These are phyloP conservation scores for Epichloe baconii DNA, from an alignment of 2,329 filamentous ascomycete genomes.

Conservation along the genomic window DNA sequence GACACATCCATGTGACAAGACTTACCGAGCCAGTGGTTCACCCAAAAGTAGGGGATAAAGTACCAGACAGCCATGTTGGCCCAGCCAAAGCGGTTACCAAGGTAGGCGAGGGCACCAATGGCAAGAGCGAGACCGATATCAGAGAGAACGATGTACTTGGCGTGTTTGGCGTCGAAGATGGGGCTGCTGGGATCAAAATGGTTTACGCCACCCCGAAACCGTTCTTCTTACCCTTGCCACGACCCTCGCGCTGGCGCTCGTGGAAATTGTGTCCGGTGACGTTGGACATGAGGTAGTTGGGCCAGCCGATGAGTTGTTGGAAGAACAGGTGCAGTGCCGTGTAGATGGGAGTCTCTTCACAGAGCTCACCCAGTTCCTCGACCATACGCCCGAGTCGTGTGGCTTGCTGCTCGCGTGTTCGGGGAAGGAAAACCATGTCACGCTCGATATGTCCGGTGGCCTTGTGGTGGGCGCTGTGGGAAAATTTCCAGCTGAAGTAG, in stretches of 20 bases:
- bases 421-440: constrained; percentile 98
- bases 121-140: constrained; percentile 67
- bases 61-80: constrained; percentile 90
- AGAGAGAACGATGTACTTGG: constrained; percentile 72
- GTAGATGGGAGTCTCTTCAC: constrained; percentile 85
- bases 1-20: constrained; percentile 11
- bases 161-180: constrained; percentile 83
- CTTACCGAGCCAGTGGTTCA: constrained; percentile 97
- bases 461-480: constrained; percentile 99
- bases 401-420: constrained; percentile 73
- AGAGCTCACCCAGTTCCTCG: constrained; percentile 77
- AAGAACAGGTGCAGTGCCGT: constrained; percentile 61
- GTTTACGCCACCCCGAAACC: constrained; percentile 75
- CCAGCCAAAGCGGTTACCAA: constrained; percentile 71
- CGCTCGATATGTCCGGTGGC: constrained; percentile 93
- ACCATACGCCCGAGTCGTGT: constrained; percentile 57
- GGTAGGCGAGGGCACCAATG: constrained; percentile 45
- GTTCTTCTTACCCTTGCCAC: constrained; percentile 84
- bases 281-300: constrained; percentile 79
- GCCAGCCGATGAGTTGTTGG: constrained; percentile 91
- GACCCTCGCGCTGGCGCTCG: constrained; percentile 79
- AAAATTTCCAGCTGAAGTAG: constrained; percentile 99
- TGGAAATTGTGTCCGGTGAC: constrained; percentile 96
- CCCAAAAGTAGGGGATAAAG: constrained; percentile 87
- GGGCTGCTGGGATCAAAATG: constrained; percentile 86